Conservation (phyloP, 169 alveolate species). For the Neospora caninum region DNA sequence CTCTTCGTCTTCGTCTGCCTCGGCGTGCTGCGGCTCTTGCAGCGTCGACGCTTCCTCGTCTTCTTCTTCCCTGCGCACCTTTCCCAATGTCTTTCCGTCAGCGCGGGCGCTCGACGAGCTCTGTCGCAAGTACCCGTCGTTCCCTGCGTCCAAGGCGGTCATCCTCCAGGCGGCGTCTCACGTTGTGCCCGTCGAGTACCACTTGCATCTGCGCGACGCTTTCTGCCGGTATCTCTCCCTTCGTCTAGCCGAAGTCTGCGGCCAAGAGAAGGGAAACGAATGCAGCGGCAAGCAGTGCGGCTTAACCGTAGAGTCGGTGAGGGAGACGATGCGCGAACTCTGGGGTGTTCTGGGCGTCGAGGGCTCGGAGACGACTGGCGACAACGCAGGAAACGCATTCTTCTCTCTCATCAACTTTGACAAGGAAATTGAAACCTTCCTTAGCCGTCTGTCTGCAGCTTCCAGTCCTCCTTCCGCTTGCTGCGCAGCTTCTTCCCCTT, state of each 20-base stretch:
- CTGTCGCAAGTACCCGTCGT: neutral
- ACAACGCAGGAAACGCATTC: neutral
- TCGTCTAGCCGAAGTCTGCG: neutral
- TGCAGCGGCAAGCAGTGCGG: neutral
- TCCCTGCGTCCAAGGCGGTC: neutral
- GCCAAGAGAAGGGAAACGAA: neutral
- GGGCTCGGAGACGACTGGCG: neutral
- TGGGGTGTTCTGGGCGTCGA: neutral
- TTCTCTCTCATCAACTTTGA: neutral
- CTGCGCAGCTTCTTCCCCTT: neutral
- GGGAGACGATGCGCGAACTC: neutral
- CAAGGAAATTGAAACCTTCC: neutral
- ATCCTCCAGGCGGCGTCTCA: constrained; percentile 3
- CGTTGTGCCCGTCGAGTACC: constrained; percentile 23
- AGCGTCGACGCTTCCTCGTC: too few species aligned
- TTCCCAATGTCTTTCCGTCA: neutral
- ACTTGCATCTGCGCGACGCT: constrained; percentile 13
- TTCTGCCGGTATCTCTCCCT: neutral
- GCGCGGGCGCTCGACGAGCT: neutral
- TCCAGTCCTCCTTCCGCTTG: neutral
- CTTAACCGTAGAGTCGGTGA: neutral
- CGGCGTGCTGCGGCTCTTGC: neutral
- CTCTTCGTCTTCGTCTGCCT: neutral
- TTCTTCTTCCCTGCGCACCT: neutral
- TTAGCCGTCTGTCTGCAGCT: neutral